Conservation (phyloP, 139 green algal species). For the Chlamydomonas schloesseri region DNA sequence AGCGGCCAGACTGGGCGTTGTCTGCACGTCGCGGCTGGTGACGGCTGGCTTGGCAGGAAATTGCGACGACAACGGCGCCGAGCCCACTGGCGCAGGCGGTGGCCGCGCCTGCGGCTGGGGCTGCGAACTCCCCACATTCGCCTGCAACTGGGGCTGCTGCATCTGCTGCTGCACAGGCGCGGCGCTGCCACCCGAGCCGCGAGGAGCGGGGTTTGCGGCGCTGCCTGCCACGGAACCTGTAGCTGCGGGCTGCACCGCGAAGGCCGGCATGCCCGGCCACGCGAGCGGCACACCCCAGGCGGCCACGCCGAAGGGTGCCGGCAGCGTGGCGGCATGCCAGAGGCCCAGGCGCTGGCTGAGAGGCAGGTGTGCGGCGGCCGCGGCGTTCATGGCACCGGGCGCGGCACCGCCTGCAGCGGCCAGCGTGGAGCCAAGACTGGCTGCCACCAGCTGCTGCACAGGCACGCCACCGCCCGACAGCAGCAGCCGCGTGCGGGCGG, state of each 20-base stretch:
- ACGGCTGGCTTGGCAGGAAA: background rate
- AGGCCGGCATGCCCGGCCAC: background rate
- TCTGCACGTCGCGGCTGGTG: constrained; percentile 28
- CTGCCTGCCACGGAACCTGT: too few relatives aligned
- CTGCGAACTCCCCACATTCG: too few relatives aligned
- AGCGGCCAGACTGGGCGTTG: background rate
- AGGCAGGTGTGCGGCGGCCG: background rate
- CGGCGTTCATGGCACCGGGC: background rate
- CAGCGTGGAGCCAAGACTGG: background rate
- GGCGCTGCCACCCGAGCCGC: too few relatives aligned
- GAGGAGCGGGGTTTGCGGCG: too few relatives aligned
- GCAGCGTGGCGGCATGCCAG: background rate
- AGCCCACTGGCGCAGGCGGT: background rate
- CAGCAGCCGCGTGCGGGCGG: background rate
- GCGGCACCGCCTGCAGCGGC: background rate
- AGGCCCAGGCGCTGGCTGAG: constrained; percentile 32
- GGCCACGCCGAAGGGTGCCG: background rate
- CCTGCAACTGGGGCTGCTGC: too few relatives aligned
- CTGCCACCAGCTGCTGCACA: constrained; percentile 11
- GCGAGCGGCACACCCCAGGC: constrained; percentile 19
- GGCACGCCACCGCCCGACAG: background rate
- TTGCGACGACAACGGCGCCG: background rate
- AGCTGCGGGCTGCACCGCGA: background rate
- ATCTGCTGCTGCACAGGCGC: too few relatives aligned
- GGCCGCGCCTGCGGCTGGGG: too few relatives aligned